A percentile compares a stretch with the other conserved stretches of the same genome.
Conservation (phyloP, 192 early-diverging fungal species). For the Linnemannia elongata region DNA sequence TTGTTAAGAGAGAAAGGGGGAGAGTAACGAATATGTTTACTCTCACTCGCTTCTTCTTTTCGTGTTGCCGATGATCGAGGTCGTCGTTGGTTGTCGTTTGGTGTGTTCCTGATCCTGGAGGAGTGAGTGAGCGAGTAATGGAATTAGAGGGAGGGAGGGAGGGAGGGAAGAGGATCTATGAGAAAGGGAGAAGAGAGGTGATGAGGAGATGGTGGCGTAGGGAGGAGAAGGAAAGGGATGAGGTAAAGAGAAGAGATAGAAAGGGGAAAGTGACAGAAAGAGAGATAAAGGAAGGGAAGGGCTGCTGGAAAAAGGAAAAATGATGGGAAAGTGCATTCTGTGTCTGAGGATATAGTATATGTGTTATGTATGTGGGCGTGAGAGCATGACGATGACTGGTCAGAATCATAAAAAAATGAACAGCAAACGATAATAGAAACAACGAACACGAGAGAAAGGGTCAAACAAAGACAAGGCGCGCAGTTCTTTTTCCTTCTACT, state of each 20-base stretch:
- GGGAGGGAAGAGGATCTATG: background rate
- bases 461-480: background rate
- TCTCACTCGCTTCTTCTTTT: background rate
- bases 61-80: background rate
- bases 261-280: background rate
- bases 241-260: background rate
- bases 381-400: background rate
- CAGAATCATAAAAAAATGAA: background rate
- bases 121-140: background rate
- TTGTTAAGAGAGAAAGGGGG: no score
- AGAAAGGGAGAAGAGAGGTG: background rate
- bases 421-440: no score
- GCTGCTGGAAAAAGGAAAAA: no score
- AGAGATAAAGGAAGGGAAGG: no score
- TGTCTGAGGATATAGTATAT: no score
- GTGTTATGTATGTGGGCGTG: background rate
- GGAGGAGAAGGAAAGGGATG: background rate
- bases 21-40: no score
- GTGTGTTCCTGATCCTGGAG: background rate
- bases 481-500: background rate
- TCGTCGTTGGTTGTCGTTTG: background rate
- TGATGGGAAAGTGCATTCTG: background rate
- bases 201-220: background rate
- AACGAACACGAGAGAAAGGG: background rate
- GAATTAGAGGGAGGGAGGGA: background rate